Evolutionary conservation across 192 early-diverging fungal species (phyloP).

Genomic region (Entomortierella parvispora): DNA sequence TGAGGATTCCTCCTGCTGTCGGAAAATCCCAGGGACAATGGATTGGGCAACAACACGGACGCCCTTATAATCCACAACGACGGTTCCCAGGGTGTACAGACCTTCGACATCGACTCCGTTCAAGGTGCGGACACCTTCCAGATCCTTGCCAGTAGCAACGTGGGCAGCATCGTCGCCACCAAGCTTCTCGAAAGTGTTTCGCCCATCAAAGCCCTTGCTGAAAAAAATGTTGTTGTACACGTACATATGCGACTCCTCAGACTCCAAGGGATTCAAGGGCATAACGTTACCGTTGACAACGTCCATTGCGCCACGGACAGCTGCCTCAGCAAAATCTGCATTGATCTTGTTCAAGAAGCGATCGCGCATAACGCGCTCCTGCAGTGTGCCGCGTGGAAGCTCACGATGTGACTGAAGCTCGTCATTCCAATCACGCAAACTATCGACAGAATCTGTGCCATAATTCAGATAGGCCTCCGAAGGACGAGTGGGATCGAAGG

Average conservation of each 20-base stretch:
- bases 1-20: constrained; percentile 76
- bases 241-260: constrained; percentile 84
- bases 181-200: constrained; percentile 81
- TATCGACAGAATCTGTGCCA: constrained; percentile 69
- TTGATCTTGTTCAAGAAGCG: constrained; percentile 85
- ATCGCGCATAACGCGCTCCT: constrained; percentile 89
- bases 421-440: constrained; percentile 96
- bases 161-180: constrained; percentile 93
- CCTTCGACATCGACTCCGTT: constrained; percentile 80
- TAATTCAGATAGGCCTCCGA: constrained; percentile 71
- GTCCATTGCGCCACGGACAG: constrained; percentile 82
- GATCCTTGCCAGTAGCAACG: constrained; percentile 93
- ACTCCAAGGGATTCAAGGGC: constrained; percentile 81
- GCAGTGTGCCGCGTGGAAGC: constrained; percentile 76
- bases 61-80: constrained; percentile 94
- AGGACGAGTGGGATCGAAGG: constrained; percentile 70
- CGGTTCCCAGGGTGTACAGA: constrained; percentile 89
- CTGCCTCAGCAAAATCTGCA: constrained; percentile 93
- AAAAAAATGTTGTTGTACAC: constrained; percentile 98
- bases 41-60: constrained; percentile 92
- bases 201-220: constrained; percentile 87
- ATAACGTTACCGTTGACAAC: constrained; percentile 84
- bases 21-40: constrained; percentile 85
- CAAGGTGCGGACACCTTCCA: constrained; percentile 86
- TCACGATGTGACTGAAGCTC: constrained; percentile 91